A percentile compares a stretch with the other conserved stretches of the same genome.
Evolutionary conservation across 2,329 filamentous ascomycete genomes (phyloP).

Genomic region (Alternaria sp.): DNA sequence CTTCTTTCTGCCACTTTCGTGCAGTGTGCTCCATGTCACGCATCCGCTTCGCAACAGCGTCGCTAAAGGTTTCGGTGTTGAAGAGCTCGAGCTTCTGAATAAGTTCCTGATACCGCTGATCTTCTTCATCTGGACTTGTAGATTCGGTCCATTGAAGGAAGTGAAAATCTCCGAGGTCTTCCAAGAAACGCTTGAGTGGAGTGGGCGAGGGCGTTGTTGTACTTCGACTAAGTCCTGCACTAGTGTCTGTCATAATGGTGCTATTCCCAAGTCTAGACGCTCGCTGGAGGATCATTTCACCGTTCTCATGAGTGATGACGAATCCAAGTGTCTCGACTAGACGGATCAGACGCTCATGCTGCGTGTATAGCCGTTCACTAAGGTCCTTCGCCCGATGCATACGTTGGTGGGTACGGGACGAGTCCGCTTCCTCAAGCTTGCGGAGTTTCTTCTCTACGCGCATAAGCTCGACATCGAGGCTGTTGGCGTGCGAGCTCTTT

Average conservation of each 20-base stretch:
- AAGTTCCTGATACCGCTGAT: constrained; percentile 76
- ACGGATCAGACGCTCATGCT: constrained; percentile 82
- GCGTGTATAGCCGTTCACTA: constrained; percentile 79
- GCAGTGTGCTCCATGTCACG: constrained; percentile 94
- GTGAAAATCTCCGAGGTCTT: constrained; percentile 71
- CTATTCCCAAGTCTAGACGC: constrained; percentile 63
- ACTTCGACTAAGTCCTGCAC: constrained; percentile 55
- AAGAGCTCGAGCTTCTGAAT: constrained; percentile 77
- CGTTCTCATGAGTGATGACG: constrained; percentile 75
- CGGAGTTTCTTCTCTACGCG: constrained; percentile 71
- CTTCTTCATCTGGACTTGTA: constrained; percentile 69
- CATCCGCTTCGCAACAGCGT: constrained; percentile 85
- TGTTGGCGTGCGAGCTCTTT: constrained; percentile 76
- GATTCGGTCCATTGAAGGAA: constrained; percentile 84
- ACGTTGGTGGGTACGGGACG: constrained; percentile 69
- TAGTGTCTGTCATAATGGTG: constrained; percentile 51
- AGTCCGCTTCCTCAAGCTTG: constrained; percentile 54
- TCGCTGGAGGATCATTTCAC: constrained; percentile 77
- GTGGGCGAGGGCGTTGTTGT: constrained; percentile 61
- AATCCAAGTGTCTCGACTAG: constrained; percentile 89
- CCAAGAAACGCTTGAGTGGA: constrained; percentile 61
- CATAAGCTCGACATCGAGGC: constrained; percentile 76
- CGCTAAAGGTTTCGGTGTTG: constrained; percentile 82
- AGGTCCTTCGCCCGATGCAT: constrained; percentile 79
- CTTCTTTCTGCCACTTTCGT: constrained; percentile 91